phyloP scores from a whole-genome alignment of 192 early-diverging fungal genomes.

The Coemansia nantahalensis region DNA sequence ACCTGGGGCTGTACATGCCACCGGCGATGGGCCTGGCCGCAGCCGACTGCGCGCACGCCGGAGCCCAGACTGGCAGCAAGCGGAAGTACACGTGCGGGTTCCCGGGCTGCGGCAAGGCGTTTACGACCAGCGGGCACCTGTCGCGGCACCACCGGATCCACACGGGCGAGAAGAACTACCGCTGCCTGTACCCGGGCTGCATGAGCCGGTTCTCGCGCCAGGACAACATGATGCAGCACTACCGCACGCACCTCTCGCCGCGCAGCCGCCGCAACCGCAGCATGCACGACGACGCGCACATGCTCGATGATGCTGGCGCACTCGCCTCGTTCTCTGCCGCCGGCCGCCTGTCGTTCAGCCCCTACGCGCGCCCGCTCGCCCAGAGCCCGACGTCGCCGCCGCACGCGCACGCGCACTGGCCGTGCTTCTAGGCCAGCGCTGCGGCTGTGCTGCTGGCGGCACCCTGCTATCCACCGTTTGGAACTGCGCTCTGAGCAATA shows the following conservation, averaged over 20 bases:
- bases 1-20: not conserved
- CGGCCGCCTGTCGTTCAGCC: too few species aligned
- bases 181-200: conserved; percentile 68
- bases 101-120: conserved; percentile 67
- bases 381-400: too few species aligned
- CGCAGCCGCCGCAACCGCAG: too few species aligned
- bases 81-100: conserved; percentile 68
- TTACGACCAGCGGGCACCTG: conserved; percentile 76
- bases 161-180: conserved; percentile 74
- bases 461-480: too few species aligned
- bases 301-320: not conserved
- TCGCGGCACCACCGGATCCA: conserved; percentile 69
- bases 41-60: not conserved
- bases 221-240: conserved; percentile 87
- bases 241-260: conserved; percentile 68
- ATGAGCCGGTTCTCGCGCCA: conserved; percentile 70
- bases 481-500: too few species aligned
- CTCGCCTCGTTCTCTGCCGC: too few species aligned
- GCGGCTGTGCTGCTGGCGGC: too few species aligned
- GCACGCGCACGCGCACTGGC: too few species aligned
- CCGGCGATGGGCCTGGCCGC: not conserved
- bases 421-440: too few species aligned
- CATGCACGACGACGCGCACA: too few species aligned
- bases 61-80: conserved; percentile 33
- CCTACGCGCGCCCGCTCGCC: too few species aligned